phyloP scores from a whole-genome alignment of 106 monocot genomes.

The Iris macrosiphon region DNA sequence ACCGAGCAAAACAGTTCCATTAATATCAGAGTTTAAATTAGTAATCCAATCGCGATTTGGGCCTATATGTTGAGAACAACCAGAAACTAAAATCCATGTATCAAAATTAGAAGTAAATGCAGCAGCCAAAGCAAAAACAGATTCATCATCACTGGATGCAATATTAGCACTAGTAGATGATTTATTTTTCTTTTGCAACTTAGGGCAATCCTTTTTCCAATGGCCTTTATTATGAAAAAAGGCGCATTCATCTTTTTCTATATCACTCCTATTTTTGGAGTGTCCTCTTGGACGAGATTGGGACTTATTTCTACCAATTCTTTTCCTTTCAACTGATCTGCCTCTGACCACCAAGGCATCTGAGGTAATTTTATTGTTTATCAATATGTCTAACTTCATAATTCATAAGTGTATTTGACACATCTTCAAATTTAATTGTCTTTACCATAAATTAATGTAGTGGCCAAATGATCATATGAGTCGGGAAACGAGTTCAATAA shows the following conservation, averaged over 20 bases:
- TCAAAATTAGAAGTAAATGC: neutral
- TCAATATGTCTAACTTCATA: too few species aligned
- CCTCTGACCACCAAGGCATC: too few species aligned
- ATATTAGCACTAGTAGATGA: neutral
- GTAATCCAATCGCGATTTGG: conserved; percentile 2
- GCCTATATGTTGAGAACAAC: conserved; percentile 3
- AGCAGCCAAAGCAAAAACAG: neutral
- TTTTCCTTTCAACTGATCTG: too few species aligned
- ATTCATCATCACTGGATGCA: too few species aligned
- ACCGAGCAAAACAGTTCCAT: neutral
- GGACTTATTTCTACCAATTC: too few species aligned
- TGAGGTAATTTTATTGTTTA: too few species aligned
- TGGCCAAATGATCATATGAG: too few species aligned
- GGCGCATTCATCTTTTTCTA: neutral
- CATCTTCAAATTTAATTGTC: too few species aligned
- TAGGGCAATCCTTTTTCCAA: neutral
- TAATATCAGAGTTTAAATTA: neutral
- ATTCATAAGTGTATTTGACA: too few species aligned
- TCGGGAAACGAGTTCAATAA: too few species aligned
- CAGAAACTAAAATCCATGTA: conserved; percentile 7
- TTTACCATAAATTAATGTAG: too few species aligned
- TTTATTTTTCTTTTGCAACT: conserved; percentile 1
- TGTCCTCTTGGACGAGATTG: too few species aligned
- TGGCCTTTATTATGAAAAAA: neutral
- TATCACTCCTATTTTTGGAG: neutral